Percentiles rank a stretch among this genome's conserved stretches.
Evolutionary conservation across 2,329 filamentous ascomycete species (phyloP).

Genomic region (Diplocarpon rosae): DNA sequence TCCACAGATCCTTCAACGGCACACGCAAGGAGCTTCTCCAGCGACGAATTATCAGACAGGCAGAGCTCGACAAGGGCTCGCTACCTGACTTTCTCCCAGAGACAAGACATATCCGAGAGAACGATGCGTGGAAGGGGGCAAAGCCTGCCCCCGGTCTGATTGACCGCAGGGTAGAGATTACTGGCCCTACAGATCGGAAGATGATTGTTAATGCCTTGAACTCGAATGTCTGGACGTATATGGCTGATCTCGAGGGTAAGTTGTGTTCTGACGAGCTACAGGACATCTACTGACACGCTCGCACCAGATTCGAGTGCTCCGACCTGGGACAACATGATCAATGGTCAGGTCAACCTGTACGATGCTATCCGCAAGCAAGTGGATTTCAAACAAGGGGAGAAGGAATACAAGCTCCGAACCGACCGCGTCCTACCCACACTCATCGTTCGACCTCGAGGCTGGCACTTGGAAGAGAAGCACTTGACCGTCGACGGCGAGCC

Average conservation of each 20-base stretch:
- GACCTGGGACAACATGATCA: conserved; percentile 99
- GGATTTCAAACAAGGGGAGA: conserved; percentile 90
- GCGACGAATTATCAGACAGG: conserved; percentile 75
- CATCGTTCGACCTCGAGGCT: conserved; percentile 88
- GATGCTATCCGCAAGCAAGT: conserved; percentile 89
- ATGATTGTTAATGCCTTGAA: conserved; percentile 99
- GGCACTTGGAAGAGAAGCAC: conserved; percentile 98
- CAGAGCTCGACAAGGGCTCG: conserved; percentile 80
- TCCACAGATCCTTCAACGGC: conserved; percentile 88
- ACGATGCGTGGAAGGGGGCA: conserved; percentile 87
- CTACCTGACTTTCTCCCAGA: conserved; percentile 92
- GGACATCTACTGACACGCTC: conserved; percentile 5
- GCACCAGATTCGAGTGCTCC: conserved; percentile 80
- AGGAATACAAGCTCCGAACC: conserved; percentile 95
- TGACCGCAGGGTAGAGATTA: conserved; percentile 93
- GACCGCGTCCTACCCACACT: conserved; percentile 80
- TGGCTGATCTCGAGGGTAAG: conserved; percentile 96
- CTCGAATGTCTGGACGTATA: conserved; percentile 94
- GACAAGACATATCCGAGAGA: conserved; percentile 90
- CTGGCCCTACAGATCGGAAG: conserved; percentile 92
- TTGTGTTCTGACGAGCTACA: background rate
- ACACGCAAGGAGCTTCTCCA: conserved; percentile 84
- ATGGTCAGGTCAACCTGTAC: conserved; percentile 94
- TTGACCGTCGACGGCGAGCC: conserved; percentile 91
- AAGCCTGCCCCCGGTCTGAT: conserved; percentile 84